Percentiles rank a stretch among this genome's conserved stretches.
These are phyloP conservation scores for Serendipita sp. DNA, from an alignment of 768 basidiomycete genomes.

Conservation along the genomic window DNA sequence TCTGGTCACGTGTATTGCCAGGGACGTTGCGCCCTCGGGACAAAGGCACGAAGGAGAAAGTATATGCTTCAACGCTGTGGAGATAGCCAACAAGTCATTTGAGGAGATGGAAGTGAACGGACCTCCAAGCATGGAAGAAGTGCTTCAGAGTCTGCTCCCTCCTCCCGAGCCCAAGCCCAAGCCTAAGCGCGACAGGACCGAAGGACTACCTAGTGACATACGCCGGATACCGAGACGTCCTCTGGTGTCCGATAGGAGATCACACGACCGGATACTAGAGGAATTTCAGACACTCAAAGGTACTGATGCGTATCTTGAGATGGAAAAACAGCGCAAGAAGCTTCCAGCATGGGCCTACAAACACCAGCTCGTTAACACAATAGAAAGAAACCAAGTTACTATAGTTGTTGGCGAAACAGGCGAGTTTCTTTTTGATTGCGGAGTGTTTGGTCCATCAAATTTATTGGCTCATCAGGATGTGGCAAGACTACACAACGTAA, in stretches of 20 bases:
- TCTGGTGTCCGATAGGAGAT: conserved; percentile 22
- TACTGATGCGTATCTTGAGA: conserved; percentile 34
- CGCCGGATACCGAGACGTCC: conserved; percentile 12
- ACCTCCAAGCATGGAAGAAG: conserved; percentile 57
- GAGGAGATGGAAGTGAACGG: conserved; percentile 47
- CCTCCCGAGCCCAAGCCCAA: conserved; percentile 19
- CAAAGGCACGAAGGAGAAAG: conserved; percentile 55
- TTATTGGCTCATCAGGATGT: conserved; percentile 32
- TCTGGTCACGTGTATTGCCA: conserved; percentile 51
- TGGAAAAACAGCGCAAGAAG: conserved; percentile 38
- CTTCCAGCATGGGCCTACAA: conserved; percentile 65
- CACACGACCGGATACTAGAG: conserved; percentile 32
- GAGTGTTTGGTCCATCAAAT: not conserved
- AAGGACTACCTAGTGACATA: conserved; percentile 5
- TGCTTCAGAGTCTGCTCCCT: conserved; percentile 44
- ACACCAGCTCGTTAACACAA: conserved; percentile 40
- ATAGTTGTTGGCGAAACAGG: conserved; percentile 87
- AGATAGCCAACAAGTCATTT: conserved; percentile 57
- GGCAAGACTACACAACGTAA: conserved; percentile 83
- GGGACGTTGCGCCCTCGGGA: conserved; percentile 33
- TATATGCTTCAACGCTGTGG: conserved; percentile 53
- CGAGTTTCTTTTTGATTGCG: conserved; percentile 17
- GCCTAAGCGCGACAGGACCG: conserved; percentile 8
- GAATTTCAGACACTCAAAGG: conserved; percentile 35
- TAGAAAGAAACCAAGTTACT: conserved; percentile 48